phyloP scores from a whole-genome alignment of 768 basidiomycete genomes.

The Cystobasidium ongulense region DNA sequence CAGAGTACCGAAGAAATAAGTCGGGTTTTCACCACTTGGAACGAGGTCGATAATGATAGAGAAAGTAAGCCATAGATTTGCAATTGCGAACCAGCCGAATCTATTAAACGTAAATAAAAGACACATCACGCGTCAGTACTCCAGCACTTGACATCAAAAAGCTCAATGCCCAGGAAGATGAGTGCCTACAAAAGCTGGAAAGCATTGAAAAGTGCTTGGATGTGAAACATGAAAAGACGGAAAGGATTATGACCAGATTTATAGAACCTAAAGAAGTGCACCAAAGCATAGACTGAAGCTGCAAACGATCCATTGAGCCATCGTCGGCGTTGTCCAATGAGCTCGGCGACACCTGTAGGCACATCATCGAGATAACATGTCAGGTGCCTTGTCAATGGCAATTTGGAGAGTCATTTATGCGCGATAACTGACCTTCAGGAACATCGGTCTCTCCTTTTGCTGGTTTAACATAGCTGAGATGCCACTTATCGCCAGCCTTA shows the following conservation, averaged over 20 bases:
- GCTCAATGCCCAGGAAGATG: background rate
- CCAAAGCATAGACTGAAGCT: constrained; percentile 63
- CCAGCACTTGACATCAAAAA: background rate
- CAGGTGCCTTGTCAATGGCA: too few relatives aligned
- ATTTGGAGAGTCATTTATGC: background rate
- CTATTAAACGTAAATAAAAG: background rate
- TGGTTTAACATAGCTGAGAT: constrained; percentile 66
- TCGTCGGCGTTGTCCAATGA: constrained; percentile 89
- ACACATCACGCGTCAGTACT: background rate
- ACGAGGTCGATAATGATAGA: constrained; percentile 86
- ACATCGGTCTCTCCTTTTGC: constrained; percentile 51
- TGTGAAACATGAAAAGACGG: constrained; percentile 65
- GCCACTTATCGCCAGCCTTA: constrained; percentile 51
- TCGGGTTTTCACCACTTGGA: constrained; percentile 48
- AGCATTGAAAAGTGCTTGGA: constrained; percentile 34
- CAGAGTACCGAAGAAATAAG: constrained; percentile 63
- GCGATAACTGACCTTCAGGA: constrained; percentile 47
- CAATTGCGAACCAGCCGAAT: constrained; percentile 37
- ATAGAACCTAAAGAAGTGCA: constrained; percentile 61
- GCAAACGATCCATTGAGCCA: constrained; percentile 91
- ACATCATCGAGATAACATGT: background rate
- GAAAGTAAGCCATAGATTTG: constrained; percentile 75
- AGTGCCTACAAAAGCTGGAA: constrained; percentile 18
- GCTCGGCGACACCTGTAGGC: constrained; percentile 59
- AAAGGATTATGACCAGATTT: constrained; percentile 62